Base-by-base conservation (phyloP, 306 rosid species). In the Corylus heterophylla region DNA sequence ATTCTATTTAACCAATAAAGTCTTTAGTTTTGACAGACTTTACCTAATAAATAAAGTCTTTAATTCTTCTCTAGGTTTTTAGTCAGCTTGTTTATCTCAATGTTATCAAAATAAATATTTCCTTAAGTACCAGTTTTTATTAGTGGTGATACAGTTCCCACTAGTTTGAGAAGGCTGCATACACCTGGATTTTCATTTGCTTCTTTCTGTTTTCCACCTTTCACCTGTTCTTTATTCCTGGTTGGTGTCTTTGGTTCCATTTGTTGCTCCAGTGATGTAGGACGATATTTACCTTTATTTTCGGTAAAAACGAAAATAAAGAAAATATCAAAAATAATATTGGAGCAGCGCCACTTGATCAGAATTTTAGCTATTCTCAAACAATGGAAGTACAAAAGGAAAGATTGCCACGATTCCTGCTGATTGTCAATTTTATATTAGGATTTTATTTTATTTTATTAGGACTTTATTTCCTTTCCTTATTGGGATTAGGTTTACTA, bases 171-270 rank as follows among this genome's bases (percentile, higher is more conserved):
- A 62, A 31, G 3, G 45, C 45, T 31, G 5, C 69, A 29, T 35
- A 62, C 29, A 17, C 44, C 44, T 62, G n/a, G 44, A 62, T 62
- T 29, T 62, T 29, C 16, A 31, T 62, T 29, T 63, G 52, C 49
- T 37, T 67, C 74, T 74, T 69, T 68, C 37, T 58, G 10, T 66
- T 76, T 63, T 54, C 13, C 44, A 12, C 64, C 51, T 79, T 66
- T 83, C 51, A 35, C 69, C 50, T 79, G 4, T 45, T 75, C 49
- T 59, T n/a, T 25, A 31, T 62, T 62, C 44, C 69, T 62, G 69
- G 18, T 62, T 1, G 5, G 29, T 62, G 68, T 16, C 69, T 31
- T 62, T 62, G 42, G 16, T 13, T 62, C 42, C 69, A 62, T 62
- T 59, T 62, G 8, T 62, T 62, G 14, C 42, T 27, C 69, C 62